These are phyloP conservation scores for Neurospora sp. DNA, from an alignment of 495 filamentous ascomycete species.

Conservation along the genomic window DNA sequence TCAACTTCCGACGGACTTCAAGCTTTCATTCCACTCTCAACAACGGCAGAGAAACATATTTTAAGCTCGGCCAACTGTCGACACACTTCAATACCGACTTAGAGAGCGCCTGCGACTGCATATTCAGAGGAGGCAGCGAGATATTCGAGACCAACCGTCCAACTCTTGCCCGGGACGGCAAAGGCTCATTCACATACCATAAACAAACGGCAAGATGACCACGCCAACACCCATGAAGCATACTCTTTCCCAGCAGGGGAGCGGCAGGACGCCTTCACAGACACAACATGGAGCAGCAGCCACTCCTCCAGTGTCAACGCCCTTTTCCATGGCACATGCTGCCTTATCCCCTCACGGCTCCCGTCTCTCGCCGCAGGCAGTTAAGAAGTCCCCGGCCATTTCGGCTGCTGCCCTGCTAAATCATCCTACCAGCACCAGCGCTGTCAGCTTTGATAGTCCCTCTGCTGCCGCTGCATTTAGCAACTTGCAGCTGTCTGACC, in stretches of 20 bases:
- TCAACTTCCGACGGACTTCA: background rate
- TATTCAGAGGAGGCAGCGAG: background rate
- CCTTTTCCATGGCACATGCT: constrained; percentile 39
- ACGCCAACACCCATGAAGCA: constrained; percentile 40
- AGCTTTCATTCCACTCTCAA: background rate
- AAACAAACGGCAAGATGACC: constrained; percentile 26
- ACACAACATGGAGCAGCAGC: constrained; percentile 33
- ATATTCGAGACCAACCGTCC: background rate
- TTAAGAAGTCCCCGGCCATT: constrained; percentile 43
- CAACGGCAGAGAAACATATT: background rate
- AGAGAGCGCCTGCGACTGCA: background rate
- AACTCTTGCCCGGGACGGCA: background rate
- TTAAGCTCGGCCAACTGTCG: background rate
- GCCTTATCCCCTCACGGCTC: constrained; percentile 41
- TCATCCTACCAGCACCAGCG: constrained; percentile 20
- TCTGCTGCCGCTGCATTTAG: constrained; percentile 40
- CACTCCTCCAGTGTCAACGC: constrained; percentile 46
- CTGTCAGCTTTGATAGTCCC: constrained; percentile 44
- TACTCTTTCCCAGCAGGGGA: constrained; percentile 34
- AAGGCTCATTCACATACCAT: background rate
- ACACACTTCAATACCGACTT: background rate
- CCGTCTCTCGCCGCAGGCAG: constrained; percentile 42
- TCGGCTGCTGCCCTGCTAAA: constrained; percentile 27
- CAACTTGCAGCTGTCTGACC: constrained; percentile 32
- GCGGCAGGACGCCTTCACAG: constrained; percentile 33